Base-by-base conservation (phyloP, 805 yeast genomes). In the Barnettozyma populi region DNA sequence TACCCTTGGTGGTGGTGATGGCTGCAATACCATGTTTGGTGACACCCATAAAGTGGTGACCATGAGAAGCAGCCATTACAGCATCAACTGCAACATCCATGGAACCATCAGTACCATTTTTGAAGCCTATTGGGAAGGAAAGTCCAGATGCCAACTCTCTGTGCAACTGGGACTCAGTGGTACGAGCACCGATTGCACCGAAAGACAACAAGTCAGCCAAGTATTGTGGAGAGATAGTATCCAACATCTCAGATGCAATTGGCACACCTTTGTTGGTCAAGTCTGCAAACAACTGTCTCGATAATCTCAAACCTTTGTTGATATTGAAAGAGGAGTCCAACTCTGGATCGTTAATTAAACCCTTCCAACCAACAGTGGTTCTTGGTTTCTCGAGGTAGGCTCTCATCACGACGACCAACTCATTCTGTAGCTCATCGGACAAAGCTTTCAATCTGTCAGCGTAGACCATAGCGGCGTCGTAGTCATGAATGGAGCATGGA, bases 301-400 rank as follows among this genome's bases (percentile, higher is more conserved):
- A 80, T 36, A 87, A 78, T 60, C 89, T 80, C 55, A 92, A 76
- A 62, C 99, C 99, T 71, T 89, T 88, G 79, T 92, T 92, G 67
- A 92, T 94, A 67, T 92, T 85, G 80, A 85, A 94, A 43, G 97
- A 75, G 62, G 86, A 86, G 69, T 92, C 88, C 52, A 92, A 80
- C 62, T 92, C 96, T 41, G 99, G 99, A 70, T 92, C 99, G 68
- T 92, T 92, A 66, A 92, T 90, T 61, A 92, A 75, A 61, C 99
- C 99, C 71, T 92, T 92, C 99, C 99, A 92, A 55, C 99, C 99
- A 47, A 92, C 98, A 21, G 98, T 92, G 54, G 99, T 92, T 75
- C 99, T 85, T 62, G 99, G 99, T 71, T 92, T 92, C 72, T 92
- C 99, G 57, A 92, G 76, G 77, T 92, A 92, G 7, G 98, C 98